A percentile compares a stretch with the other conserved stretches of the same genome.
Evolutionary conservation across 208 protist species (phyloP).

Genomic region (Leishmania arabica): DNA sequence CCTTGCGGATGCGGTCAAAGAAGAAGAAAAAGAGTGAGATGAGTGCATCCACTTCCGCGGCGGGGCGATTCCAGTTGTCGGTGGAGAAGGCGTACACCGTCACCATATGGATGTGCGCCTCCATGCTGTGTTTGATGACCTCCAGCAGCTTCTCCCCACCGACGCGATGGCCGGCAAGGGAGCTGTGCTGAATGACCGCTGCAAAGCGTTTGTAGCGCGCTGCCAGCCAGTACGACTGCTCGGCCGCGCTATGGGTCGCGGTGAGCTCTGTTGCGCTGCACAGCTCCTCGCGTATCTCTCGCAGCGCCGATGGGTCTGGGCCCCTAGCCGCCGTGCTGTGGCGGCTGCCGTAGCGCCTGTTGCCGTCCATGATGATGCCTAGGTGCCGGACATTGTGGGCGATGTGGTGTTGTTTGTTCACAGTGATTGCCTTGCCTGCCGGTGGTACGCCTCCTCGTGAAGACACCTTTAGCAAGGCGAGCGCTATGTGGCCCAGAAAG

Average conservation of each 20-base stretch:
- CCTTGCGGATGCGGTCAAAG: conserved; percentile 67
- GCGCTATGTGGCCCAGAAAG: conserved; percentile 20
- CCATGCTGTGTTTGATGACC: conserved; percentile 71
- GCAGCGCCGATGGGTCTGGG: conserved; percentile 17
- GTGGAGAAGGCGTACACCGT: conserved; percentile 92
- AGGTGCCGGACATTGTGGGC: conserved; percentile 73
- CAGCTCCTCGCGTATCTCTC: conserved; percentile 18
- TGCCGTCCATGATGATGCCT: conserved; percentile 93
- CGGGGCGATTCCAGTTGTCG: conserved; percentile 84
- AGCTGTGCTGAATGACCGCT: conserved; percentile 48
- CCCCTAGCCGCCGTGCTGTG: conserved; percentile 5
- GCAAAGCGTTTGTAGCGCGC: conserved; percentile 33
- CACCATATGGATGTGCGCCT: conserved; percentile 67
- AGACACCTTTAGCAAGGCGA: conserved; percentile 12
- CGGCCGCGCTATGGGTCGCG: neutral
- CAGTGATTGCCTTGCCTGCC: neutral
- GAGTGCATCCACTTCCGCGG: conserved; percentile 78
- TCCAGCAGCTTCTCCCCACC: conserved; percentile 86
- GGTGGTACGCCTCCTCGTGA: neutral
- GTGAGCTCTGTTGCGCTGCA: conserved; percentile 5
- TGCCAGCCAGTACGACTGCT: conserved; percentile 14
- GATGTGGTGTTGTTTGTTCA: neutral
- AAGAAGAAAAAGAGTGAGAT: conserved; percentile 86
- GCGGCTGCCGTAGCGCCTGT: conserved; percentile 68
- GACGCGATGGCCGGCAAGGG: conserved; percentile 76